Evolutionary conservation across 345 rosid species (phyloP).

Genomic region (Rhodamnia argentea): DNA sequence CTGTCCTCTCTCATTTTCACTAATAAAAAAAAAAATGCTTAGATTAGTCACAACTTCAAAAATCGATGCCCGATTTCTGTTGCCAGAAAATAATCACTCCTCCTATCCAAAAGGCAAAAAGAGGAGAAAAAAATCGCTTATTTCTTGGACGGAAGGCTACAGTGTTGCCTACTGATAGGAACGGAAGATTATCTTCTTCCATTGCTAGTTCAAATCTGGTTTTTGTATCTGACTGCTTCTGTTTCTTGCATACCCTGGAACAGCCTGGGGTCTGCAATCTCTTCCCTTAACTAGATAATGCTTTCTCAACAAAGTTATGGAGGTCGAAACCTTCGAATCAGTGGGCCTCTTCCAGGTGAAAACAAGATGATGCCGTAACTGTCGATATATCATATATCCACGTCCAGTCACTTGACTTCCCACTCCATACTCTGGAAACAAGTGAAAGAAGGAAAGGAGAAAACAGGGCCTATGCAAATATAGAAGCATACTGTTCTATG

Average conservation of each 20-base stretch:
- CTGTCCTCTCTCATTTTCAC: not conserved
- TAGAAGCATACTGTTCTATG: not conserved
- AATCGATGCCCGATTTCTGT: not conserved
- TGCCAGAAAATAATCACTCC: not conserved
- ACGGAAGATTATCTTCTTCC: not conserved
- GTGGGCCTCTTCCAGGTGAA: constrained; percentile 7
- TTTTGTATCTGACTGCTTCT: not conserved
- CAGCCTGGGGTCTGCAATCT: not conserved
- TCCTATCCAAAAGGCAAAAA: not conserved
- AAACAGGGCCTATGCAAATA: not conserved
- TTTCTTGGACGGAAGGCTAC: not conserved
- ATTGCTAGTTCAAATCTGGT: not conserved
- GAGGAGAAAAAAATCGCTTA: not conserved
- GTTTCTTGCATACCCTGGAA: not conserved
- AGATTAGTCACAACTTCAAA: not conserved
- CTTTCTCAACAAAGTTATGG: not conserved
- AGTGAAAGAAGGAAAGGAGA: not conserved
- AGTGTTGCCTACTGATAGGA: not conserved
- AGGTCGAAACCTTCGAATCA: not conserved
- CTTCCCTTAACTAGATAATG: not conserved
- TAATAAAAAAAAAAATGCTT: not conserved
- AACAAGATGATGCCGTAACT: constrained; percentile 12
- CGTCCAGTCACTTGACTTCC: constrained; percentile 1
- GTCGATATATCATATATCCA: constrained; percentile 16
- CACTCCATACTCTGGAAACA: constrained; percentile 5